Conservation (phyloP, 179 eudicot genomes). For the Nepenthes alata region DNA sequence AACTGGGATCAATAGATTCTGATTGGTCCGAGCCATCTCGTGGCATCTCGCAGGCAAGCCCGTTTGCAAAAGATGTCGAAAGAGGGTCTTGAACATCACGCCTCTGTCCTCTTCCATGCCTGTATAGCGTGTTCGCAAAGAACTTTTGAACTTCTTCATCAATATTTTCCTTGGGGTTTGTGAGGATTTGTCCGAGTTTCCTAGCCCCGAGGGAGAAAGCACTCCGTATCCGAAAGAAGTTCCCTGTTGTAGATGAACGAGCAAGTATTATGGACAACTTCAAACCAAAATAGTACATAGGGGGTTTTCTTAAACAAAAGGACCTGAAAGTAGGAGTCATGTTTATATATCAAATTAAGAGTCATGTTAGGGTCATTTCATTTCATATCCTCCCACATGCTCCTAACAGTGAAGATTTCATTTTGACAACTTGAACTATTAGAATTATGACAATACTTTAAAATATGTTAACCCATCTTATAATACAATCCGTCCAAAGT, state of each 20-base stretch:
- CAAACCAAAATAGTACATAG: background rate
- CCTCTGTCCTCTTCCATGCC: slow-evolving; percentile 55
- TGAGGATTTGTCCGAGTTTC: slow-evolving; percentile 61
- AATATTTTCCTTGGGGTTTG: slow-evolving; percentile 40
- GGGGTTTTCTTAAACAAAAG: too few species aligned
- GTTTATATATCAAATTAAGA: too few species aligned
- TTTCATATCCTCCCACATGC: too few species aligned
- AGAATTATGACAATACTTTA: too few species aligned
- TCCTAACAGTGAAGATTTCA: too few species aligned
- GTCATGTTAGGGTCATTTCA: too few species aligned
- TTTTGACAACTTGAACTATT: too few species aligned
- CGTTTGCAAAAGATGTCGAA: slow-evolving; percentile 14
- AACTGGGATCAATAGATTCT: slow-evolving; percentile 7
- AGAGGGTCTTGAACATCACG: slow-evolving; percentile 58
- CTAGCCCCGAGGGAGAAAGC: slow-evolving; percentile 81
- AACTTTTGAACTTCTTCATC: slow-evolving; percentile 51
- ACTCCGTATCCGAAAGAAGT: slow-evolving; percentile 75
- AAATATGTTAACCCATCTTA: too few species aligned
- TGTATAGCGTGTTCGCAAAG: slow-evolving; percentile 63
- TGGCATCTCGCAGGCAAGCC: slow-evolving; percentile 12
- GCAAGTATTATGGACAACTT: background rate
- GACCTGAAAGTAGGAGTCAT: too few species aligned
- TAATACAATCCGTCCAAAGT: too few species aligned
- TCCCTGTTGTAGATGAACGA: slow-evolving; percentile 31
- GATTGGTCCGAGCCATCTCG: slow-evolving; percentile 9